Percentiles rank a stretch among this genome's conserved stretches.
Conservation (phyloP, 1,284 basidiomycete genomes). For the Volvariella volvacea region DNA sequence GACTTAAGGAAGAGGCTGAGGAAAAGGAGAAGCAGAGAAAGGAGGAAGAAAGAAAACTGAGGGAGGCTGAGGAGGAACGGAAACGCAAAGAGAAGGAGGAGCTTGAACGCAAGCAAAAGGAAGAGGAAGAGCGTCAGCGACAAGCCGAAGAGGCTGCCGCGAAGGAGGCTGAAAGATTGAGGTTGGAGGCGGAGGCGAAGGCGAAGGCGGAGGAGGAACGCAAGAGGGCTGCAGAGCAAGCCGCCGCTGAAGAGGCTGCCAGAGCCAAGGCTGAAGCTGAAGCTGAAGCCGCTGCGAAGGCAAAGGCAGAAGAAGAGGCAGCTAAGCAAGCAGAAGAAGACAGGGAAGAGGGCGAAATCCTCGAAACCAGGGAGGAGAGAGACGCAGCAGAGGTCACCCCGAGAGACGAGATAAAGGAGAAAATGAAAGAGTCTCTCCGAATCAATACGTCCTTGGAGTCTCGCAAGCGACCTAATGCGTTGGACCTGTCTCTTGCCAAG, state of each 20-base stretch:
- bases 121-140: constrained; percentile 22
- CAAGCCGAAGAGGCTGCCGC: constrained; percentile 30
- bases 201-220: constrained; percentile 23
- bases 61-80: constrained; percentile 32
- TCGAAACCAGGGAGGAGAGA: constrained; percentile 31
- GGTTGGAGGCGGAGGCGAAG: constrained; percentile 10
- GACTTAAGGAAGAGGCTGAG: constrained; percentile 3
- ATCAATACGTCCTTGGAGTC: constrained; percentile 53
- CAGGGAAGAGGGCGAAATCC: constrained; percentile 24
- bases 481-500: constrained; percentile 56
- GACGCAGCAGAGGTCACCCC: constrained; percentile 17
- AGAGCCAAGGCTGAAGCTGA: constrained; percentile 31
- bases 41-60: constrained; percentile 26
- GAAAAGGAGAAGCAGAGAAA: constrained; percentile 12
- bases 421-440: constrained; percentile 46
- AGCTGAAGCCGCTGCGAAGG: constrained; percentile 25
- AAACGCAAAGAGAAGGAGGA: constrained; percentile 18
- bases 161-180: constrained; percentile 18
- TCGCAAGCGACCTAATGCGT: constrained; percentile 60
- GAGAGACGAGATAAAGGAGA: constrained; percentile 25
- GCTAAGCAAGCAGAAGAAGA: constrained; percentile 20
- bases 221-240: constrained; percentile 31
- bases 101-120: constrained; percentile 31
- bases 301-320: constrained; percentile 19
- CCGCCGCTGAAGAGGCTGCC: constrained; percentile 27